A percentile compares a stretch with the other conserved stretches of the same genome.
Conservation (phyloP, 1,284 basidiomycete species). For the Papiliotrema flavescens region DNA sequence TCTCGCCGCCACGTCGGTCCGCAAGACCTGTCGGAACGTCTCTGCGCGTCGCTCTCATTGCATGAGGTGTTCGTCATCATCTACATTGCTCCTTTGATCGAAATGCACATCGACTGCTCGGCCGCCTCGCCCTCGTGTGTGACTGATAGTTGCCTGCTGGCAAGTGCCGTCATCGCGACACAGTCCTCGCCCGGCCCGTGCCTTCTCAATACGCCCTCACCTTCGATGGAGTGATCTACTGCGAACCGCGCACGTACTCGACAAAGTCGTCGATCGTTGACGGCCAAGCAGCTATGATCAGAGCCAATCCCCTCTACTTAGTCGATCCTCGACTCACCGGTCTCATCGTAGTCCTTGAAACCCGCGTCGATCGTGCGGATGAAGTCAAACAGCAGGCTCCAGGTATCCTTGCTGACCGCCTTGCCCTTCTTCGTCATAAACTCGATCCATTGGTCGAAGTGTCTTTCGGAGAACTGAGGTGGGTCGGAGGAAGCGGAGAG, state of each 20-base stretch:
- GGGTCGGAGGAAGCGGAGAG: conserved; percentile 41
- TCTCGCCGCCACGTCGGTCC: no score
- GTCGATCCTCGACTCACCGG: conserved; percentile 57
- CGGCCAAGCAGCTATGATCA: conserved; percentile 1
- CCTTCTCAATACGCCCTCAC: neutral
- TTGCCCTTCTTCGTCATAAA: conserved; percentile 69
- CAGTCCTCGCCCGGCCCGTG: neutral
- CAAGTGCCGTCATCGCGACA: no score
- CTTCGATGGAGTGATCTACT: neutral
- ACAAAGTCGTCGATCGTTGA: conserved; percentile 51
- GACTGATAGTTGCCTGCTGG: no score
- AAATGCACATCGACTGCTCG: no score
- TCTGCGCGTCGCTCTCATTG: no score
- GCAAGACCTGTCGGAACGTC: no score
- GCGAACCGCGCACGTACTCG: conserved; percentile 33
- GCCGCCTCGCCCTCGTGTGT: no score
- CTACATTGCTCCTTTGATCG: no score
- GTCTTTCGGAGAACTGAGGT: conserved; percentile 63
- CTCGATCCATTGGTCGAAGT: conserved; percentile 78
- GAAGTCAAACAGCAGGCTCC: conserved; percentile 68
- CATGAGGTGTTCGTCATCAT: no score
- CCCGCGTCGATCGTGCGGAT: conserved; percentile 73
- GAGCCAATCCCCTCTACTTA: neutral
- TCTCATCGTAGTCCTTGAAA: conserved; percentile 78
- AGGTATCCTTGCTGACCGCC: conserved; percentile 91